Percentiles rank a stretch among this genome's conserved stretches.
phyloP scores from a whole-genome alignment of 2,329 filamentous ascomycete species.

The Macrophomina pseudophaseolina region DNA sequence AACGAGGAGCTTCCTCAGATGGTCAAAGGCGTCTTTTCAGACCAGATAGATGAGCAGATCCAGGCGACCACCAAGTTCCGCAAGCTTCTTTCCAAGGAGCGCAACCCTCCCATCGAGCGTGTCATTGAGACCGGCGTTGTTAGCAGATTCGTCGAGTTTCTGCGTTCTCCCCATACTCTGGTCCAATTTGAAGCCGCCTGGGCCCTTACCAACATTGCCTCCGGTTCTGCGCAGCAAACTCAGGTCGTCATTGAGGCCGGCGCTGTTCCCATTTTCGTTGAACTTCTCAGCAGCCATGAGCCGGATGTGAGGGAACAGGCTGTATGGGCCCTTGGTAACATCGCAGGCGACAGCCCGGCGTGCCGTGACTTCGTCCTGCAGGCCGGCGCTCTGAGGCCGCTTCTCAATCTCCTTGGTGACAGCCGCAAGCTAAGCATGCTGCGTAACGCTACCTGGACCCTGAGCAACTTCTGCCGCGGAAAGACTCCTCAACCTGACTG shows the following conservation, averaged over 20 bases:
- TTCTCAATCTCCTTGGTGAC: conserved; percentile 88
- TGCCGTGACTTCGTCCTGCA: conserved; percentile 96
- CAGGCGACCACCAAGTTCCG: conserved; percentile 97
- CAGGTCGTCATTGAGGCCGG: conserved; percentile 99
- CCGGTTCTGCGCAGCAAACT: conserved; percentile 93
- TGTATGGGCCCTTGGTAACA: conserved; percentile 98
- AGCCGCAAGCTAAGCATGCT: conserved; percentile 99
- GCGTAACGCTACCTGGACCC: conserved; percentile 96
- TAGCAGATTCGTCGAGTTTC: conserved; percentile 95
- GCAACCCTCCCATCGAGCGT: conserved; percentile 98
- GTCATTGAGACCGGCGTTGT: conserved; percentile 99
- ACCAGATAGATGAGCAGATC: conserved; percentile 97
- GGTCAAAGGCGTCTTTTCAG: conserved; percentile 97
- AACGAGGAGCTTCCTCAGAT: conserved; percentile 98
- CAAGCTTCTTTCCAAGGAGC: conserved; percentile 97
- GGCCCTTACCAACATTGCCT: conserved; percentile 99
- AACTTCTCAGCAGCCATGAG: conserved; percentile 92
- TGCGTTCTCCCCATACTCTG: conserved; percentile 94
- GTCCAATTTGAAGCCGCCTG: conserved; percentile 99
- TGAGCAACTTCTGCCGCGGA: conserved; percentile 99
- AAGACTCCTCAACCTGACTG: conserved; percentile 99
- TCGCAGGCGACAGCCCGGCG: conserved; percentile 95
- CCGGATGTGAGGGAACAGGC: conserved; percentile 98
- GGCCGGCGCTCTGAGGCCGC: conserved; percentile 87
- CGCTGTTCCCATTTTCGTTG: conserved; percentile 97